A percentile compares a stretch with the other conserved stretches of the same genome.
Evolutionary conservation across 768 basidiomycete species (phyloP).

Genomic region (Lactarius hengduanensis): DNA sequence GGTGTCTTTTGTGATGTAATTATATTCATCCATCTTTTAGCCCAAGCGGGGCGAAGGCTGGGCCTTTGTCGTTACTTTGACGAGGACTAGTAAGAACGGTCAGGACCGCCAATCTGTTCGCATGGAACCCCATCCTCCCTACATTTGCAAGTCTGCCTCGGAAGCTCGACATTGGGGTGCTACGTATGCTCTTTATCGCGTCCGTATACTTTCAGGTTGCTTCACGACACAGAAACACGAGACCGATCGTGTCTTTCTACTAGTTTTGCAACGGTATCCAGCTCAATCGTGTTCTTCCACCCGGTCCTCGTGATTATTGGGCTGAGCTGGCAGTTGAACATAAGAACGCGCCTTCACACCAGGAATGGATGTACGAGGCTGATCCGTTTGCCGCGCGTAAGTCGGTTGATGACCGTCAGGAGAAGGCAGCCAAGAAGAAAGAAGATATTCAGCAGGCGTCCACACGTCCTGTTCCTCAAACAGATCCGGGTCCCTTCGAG

Average conservation of each 20-base stretch:
- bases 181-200: conserved; percentile 82
- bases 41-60: conserved; percentile 49
- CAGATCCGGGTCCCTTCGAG: conserved; percentile 41
- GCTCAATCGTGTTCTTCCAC: conserved; percentile 73
- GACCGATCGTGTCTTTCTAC: conserved; percentile 28
- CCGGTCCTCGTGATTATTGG: conserved; percentile 89
- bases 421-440: conserved; percentile 47
- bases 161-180: conserved; percentile 94
- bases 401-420: conserved; percentile 64
- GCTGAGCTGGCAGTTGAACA: conserved; percentile 69
- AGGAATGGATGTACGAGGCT: conserved; percentile 82
- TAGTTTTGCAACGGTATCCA: conserved; percentile 77
- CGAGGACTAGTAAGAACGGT: conserved; percentile 54
- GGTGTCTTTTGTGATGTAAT: neutral
- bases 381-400: conserved; percentile 81
- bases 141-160: conserved; percentile 59
- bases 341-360: conserved; percentile 61
- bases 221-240: conserved; percentile 28
- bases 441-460: conserved; percentile 36
- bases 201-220: conserved; percentile 43
- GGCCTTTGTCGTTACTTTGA: conserved; percentile 69
- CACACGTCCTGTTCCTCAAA: conserved; percentile 20
- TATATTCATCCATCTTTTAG: conserved; percentile 36
- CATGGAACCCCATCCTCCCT: conserved; percentile 71
- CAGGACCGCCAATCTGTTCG: conserved; percentile 61